phyloP scores from a whole-genome alignment of 1,139 yeast species.

The Magnusiomyces starmeri region DNA sequence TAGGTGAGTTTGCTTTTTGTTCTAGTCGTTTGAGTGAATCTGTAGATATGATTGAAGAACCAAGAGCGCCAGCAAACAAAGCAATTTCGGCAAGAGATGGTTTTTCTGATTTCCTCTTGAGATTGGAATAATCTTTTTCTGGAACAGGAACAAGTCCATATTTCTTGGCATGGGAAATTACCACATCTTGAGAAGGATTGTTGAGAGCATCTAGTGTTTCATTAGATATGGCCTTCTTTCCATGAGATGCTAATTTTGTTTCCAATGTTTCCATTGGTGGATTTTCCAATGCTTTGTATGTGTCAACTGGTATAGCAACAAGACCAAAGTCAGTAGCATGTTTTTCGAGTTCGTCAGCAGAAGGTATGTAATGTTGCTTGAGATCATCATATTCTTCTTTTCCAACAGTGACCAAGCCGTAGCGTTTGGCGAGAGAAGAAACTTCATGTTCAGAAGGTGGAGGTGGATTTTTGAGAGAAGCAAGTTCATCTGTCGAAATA shows the following conservation, averaged over 20 bases:
- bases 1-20: slow-evolving; percentile 15
- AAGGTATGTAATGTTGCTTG: slow-evolving; percentile 22
- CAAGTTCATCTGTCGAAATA: slow-evolving; percentile 20
- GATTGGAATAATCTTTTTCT: slow-evolving; percentile 20
- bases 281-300: slow-evolving; percentile 11
- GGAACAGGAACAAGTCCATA: slow-evolving; percentile 30
- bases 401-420: slow-evolving; percentile 28
- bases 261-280: slow-evolving; percentile 2
- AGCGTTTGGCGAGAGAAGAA: slow-evolving; percentile 22
- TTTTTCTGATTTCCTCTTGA: slow-evolving; percentile 18
- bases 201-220: slow-evolving; percentile 25
- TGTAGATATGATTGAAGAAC: slow-evolving; percentile 33
- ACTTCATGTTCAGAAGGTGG: slow-evolving; percentile 18
- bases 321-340: slow-evolving; percentile 17
- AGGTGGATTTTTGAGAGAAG: slow-evolving; percentile 20
- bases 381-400: slow-evolving; percentile 19
- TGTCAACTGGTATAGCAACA: slow-evolving; percentile 28
- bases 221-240: slow-evolving; percentile 17
- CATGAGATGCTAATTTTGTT: background rate
- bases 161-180: slow-evolving; percentile 21
- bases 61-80: slow-evolving; percentile 31
- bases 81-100: slow-evolving; percentile 24
- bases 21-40: slow-evolving; percentile 15
- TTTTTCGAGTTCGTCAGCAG: slow-evolving; percentile 23
- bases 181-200: slow-evolving; percentile 14